Evolutionary conservation across 169 alveolate genomes (phyloP).

Genomic region (Plasmodium ovale): DNA sequence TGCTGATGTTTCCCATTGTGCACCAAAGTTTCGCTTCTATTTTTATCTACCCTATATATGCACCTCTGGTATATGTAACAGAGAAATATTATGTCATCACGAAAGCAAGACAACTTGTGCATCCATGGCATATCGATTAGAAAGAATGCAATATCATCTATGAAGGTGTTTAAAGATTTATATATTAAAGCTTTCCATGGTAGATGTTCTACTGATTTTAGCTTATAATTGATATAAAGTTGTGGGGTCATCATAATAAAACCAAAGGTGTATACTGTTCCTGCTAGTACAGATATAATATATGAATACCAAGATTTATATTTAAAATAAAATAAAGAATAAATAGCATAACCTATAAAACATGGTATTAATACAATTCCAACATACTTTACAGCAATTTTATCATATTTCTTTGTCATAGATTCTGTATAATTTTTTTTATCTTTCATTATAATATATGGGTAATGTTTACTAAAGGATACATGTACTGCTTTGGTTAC

Average conservation of each 20-base stretch:
- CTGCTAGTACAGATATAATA: slow-evolving; percentile 93
- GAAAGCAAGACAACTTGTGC: slow-evolving; percentile 97
- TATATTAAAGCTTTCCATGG: slow-evolving; percentile 98
- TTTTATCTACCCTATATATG: slow-evolving; percentile 88
- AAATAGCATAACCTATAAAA: slow-evolving; percentile 91
- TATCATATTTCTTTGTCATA: slow-evolving; percentile 93
- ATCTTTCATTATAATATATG: slow-evolving; percentile 84
- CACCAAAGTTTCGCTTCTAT: slow-evolving; percentile 11
- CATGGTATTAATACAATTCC: slow-evolving; percentile 91
- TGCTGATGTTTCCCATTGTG: slow-evolving; percentile 9
- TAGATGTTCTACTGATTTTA: slow-evolving; percentile 98
- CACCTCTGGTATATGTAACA: slow-evolving; percentile 97
- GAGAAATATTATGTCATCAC: slow-evolving; percentile 98
- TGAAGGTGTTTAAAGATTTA: slow-evolving; percentile 96
- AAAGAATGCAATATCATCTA: slow-evolving; percentile 98
- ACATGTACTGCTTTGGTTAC: slow-evolving; percentile 94
- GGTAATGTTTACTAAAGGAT: slow-evolving; percentile 86
- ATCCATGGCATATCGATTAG: slow-evolving; percentile 98
- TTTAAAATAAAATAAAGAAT: slow-evolving; percentile 91
- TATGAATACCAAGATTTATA: slow-evolving; percentile 97
- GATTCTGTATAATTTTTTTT: slow-evolving; percentile 89
- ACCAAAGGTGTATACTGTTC: slow-evolving; percentile 93
- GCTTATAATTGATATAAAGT: slow-evolving; percentile 97
- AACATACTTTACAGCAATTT: slow-evolving; percentile 93
- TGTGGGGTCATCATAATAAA: slow-evolving; percentile 98